phyloP scores from a whole-genome alignment of 331 rosid genomes.

The Quercus lobata region DNA sequence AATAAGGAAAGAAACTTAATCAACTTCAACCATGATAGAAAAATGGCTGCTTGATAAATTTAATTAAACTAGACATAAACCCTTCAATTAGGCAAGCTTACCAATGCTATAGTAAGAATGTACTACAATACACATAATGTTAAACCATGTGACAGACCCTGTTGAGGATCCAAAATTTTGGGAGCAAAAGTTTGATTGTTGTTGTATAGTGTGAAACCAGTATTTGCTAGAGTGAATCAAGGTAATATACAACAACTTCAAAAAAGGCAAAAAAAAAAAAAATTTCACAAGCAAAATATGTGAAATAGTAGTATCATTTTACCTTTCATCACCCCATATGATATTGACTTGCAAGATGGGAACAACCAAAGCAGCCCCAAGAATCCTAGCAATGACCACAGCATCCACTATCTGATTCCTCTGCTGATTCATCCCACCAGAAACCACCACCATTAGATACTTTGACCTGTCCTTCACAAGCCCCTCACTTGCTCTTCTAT shows the following conservation, averaged over 20 bases:
- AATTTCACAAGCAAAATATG: background rate
- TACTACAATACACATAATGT: too few relatives aligned
- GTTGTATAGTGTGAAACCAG: too few relatives aligned
- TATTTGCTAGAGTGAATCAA: too few relatives aligned
- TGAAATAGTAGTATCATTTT: background rate
- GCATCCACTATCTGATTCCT: constrained; percentile 99
- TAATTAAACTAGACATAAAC: background rate
- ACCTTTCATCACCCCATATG: constrained; percentile 99
- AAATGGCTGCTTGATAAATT: background rate
- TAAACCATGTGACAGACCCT: too few relatives aligned
- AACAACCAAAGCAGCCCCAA: constrained; percentile 92
- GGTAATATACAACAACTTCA: too few relatives aligned
- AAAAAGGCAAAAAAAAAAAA: too few relatives aligned
- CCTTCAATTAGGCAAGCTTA: too few relatives aligned
- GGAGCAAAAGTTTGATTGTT: too few relatives aligned
- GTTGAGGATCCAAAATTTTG: too few relatives aligned
- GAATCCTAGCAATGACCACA: constrained; percentile 93
- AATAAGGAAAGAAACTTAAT: background rate
- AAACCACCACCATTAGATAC: constrained; percentile 77
- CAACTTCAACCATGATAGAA: background rate
- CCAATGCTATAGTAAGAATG: too few relatives aligned
- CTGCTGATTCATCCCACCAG: constrained; percentile 96
- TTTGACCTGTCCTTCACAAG: constrained; percentile 54
- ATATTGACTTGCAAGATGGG: constrained; percentile 94
- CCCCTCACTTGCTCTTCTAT: constrained; percentile 44